A percentile compares a stretch with the other conserved stretches of the same genome.
phyloP scores from a whole-genome alignment of 495 filamentous ascomycete genomes.

The Hypoxylon lienhwacheense region DNA sequence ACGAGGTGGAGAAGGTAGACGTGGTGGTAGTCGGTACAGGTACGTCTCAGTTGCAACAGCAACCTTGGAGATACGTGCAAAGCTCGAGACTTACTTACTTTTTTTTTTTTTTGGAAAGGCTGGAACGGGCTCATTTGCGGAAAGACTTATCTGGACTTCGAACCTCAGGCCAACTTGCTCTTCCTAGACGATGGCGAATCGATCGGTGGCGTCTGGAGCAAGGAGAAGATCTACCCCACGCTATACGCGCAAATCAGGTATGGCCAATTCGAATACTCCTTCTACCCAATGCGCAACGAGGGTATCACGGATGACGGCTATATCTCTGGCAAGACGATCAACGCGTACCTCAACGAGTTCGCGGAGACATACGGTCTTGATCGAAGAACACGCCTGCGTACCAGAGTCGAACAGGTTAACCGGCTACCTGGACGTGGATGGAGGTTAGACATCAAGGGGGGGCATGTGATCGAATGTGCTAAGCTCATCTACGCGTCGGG shows the following conservation, averaged over 20 bases:
- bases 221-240: constrained; percentile 44
- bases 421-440: constrained; percentile 31
- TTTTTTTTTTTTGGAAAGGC: too few relatives aligned
- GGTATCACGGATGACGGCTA: constrained; percentile 32
- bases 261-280: constrained; percentile 45
- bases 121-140: constrained; percentile 48
- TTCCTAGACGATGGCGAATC: constrained; percentile 45
- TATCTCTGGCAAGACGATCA: constrained; percentile 37
- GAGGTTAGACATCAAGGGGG: constrained; percentile 31
- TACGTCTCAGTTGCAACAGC: too few relatives aligned
- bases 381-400: constrained; percentile 36
- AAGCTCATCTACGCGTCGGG: constrained; percentile 54
- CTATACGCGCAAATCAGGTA: constrained; percentile 45
- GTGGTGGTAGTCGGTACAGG: too few relatives aligned
- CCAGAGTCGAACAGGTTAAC: constrained; percentile 32
- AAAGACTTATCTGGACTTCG: constrained; percentile 48
- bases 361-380: constrained; percentile 40
- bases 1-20: too few relatives aligned
- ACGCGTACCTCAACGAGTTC: constrained; percentile 36
- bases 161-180: constrained; percentile 40
- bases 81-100: too few relatives aligned
- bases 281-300: constrained; percentile 40
- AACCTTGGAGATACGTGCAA: too few relatives aligned
- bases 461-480: constrained; percentile 30
- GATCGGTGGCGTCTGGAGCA: constrained; percentile 50